phyloP scores from a whole-genome alignment of 768 basidiomycete genomes.

The Pleurotus tuber-regium region DNA sequence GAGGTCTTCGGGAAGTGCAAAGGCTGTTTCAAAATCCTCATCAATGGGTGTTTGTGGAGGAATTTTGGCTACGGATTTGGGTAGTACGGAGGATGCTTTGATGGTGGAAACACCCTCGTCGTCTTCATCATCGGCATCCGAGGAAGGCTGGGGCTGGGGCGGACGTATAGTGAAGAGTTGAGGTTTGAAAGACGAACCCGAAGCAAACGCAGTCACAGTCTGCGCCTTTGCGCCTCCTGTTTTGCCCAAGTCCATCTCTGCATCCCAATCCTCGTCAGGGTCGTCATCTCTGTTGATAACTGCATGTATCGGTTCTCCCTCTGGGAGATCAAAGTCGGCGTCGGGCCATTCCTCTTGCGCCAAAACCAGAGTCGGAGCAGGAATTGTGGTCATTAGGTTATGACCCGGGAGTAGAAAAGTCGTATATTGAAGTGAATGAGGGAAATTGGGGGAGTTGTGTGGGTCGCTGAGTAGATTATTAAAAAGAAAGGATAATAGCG shows the following conservation, averaged over 20 bases:
- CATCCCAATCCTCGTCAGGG: constrained; percentile 75
- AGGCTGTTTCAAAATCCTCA: constrained; percentile 84
- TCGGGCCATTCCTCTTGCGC: constrained; percentile 82
- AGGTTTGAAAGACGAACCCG: constrained; percentile 29
- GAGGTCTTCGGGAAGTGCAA: constrained; percentile 76
- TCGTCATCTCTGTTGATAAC: constrained; percentile 65
- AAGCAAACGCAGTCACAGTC: constrained; percentile 34
- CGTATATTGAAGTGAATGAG: constrained; percentile 22
- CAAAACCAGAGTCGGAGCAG: constrained; percentile 51
- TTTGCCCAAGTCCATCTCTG: constrained; percentile 66
- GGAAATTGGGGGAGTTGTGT: constrained; percentile 16
- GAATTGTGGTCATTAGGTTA: constrained; percentile 52
- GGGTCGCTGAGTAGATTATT: neutral
- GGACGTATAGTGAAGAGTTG: constrained; percentile 66
- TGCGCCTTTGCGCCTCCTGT: constrained; percentile 50
- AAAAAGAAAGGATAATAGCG: constrained; percentile 3
- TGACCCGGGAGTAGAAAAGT: constrained; percentile 19
- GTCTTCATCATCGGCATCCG: constrained; percentile 53
- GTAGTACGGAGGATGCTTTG: constrained; percentile 56
- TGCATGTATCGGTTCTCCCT: constrained; percentile 65
- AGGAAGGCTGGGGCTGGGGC: constrained; percentile 44
- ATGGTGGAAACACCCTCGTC: constrained; percentile 85
- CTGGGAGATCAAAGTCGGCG: constrained; percentile 83
- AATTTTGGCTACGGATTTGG: constrained; percentile 31
- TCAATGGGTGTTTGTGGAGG: constrained; percentile 44